Conservation (phyloP, 2,329 filamentous ascomycete species). For the Cercospora sp. region DNA sequence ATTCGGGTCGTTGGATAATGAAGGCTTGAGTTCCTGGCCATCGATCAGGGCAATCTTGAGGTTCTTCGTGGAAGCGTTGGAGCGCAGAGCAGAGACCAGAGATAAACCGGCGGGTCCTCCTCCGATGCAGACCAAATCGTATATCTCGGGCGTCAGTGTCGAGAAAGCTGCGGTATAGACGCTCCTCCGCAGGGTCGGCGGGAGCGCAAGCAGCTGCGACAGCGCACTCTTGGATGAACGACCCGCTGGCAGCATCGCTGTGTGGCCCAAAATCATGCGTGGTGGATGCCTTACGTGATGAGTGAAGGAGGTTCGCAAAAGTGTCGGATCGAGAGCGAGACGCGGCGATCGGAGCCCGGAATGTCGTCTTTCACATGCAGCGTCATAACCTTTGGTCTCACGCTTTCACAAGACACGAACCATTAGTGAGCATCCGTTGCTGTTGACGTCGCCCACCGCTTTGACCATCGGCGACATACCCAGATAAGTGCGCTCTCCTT, state of each 20-base stretch:
- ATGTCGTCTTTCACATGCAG: constrained; percentile 10
- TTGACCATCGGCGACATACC: neutral
- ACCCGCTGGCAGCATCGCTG: constrained; percentile 13
- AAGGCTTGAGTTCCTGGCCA: constrained; percentile 76
- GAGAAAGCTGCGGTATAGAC: constrained; percentile 30
- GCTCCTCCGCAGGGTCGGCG: constrained; percentile 32
- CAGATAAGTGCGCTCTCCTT: neutral
- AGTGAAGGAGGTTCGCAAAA: neutral
- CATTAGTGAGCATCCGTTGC: neutral
- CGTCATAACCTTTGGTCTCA: neutral
- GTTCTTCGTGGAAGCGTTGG: constrained; percentile 55
- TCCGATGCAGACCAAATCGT: constrained; percentile 44
- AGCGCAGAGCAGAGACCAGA: constrained; percentile 41
- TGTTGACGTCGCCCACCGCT: constrained; percentile 7
- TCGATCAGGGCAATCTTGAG: constrained; percentile 88
- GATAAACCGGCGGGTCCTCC: constrained; percentile 31
- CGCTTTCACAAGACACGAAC: neutral
- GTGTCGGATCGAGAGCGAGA: neutral
- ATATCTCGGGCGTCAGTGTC: constrained; percentile 64
- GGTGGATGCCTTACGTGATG: neutral
- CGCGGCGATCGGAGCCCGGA: constrained; percentile 7
- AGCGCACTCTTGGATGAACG: constrained; percentile 16
- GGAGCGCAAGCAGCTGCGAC: constrained; percentile 31
- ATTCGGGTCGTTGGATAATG: constrained; percentile 64
- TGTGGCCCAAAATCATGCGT: neutral